A percentile compares a stretch with the other conserved stretches of the same genome.
Evolutionary conservation across 2,329 filamentous ascomycete genomes (phyloP).

Genomic region (Fusarium poae): DNA sequence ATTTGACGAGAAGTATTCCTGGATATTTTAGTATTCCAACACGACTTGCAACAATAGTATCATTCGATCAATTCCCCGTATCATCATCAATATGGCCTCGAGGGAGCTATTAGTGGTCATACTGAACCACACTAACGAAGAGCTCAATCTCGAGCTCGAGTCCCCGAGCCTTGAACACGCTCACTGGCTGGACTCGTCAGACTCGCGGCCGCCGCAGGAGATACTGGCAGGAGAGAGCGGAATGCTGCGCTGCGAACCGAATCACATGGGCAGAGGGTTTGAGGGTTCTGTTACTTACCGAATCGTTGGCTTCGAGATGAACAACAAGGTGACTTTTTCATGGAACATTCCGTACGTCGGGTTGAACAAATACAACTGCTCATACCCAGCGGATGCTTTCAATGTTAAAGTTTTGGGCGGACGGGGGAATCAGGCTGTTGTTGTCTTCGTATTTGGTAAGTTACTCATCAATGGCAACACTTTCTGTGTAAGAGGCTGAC

Average conservation of each 20-base stretch:
- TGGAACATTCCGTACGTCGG: constrained; percentile 23
- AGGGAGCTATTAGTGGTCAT: constrained; percentile 24
- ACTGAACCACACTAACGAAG: constrained; percentile 33
- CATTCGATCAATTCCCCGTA: no score
- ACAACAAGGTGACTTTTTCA: constrained; percentile 3
- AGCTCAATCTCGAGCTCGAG: constrained; percentile 14
- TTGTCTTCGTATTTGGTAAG: constrained; percentile 31
- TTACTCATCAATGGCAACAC: no score
- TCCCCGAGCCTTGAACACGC: constrained; percentile 11
- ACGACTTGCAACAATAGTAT: no score
- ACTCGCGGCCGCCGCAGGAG: not conserved
- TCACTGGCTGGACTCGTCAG: not conserved
- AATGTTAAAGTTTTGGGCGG: constrained; percentile 10
- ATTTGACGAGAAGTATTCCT: no score
- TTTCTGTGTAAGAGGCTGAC: no score
- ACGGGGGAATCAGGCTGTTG: constrained; percentile 16
- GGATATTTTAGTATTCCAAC: no score
- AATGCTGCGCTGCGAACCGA: constrained; percentile 25
- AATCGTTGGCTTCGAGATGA: constrained; percentile 1
- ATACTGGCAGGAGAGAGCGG: constrained; percentile 28
- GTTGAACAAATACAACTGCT: constrained; percentile 6
- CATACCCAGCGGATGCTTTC: constrained; percentile 6
- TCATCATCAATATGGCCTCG: constrained; percentile 5
- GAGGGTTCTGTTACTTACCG: constrained; percentile 21
- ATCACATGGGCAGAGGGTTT: constrained; percentile 5